These are phyloP conservation scores for Striga asiatica DNA, from an alignment of 257 asterid genomes.

Conservation along the genomic window DNA sequence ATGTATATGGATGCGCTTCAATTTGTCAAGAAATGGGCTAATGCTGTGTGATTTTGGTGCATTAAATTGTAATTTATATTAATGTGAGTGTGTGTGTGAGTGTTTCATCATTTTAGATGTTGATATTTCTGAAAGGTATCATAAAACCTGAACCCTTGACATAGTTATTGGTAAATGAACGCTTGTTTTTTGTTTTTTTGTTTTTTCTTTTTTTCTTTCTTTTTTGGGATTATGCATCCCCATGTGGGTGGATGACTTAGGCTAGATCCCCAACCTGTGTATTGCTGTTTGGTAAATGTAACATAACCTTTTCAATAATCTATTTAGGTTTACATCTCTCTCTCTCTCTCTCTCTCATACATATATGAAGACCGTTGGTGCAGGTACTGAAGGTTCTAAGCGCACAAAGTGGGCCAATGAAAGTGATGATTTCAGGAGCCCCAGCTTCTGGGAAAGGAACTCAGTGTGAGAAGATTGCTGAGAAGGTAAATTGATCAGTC, in stretches of 20 bases:
- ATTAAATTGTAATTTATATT: neutral
- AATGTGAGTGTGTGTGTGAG: neutral
- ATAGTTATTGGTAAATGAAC: neutral
- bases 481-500: conserved; percentile 41
- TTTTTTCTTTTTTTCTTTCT: too few species aligned
- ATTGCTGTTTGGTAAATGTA: too few species aligned
- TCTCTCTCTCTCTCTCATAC: neutral
- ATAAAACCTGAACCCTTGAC: neutral
- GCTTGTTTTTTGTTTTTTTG: too few species aligned
- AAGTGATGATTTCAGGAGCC: conserved; percentile 94
- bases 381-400: conserved; percentile 42
- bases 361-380: conserved; percentile 4
- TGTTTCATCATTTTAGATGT: neutral
- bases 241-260: too few species aligned
- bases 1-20: neutral
- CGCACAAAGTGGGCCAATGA: conserved; percentile 55
- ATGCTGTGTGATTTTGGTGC: neutral
- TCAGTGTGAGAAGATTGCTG: conserved; percentile 80
- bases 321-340: conserved; percentile 3
- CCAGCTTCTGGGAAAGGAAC: conserved; percentile 99
- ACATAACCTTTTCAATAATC: neutral
- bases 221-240: too few species aligned
- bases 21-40: neutral
- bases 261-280: too few species aligned
- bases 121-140: neutral